Percentiles rank a stretch among this genome's conserved stretches.
These are phyloP conservation scores for Yamagishiella unicocca DNA, from an alignment of 139 green algal genomes.

Conservation along the genomic window DNA sequence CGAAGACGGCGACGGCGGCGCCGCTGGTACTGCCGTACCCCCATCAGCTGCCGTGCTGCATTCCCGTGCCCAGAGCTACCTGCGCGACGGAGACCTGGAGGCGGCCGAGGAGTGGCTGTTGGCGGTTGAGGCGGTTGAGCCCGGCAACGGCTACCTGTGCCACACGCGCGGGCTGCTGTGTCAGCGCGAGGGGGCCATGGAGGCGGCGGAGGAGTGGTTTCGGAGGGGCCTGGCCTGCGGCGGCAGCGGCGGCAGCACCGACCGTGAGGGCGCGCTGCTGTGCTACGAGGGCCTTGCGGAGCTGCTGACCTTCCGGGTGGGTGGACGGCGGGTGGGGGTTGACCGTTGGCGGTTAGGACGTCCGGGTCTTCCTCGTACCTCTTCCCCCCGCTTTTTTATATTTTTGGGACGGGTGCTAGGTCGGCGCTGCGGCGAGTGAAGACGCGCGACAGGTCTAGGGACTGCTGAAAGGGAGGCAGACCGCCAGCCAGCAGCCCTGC, in stretches of 20 bases:
- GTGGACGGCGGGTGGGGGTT: no score
- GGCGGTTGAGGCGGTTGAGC: slow-evolving; percentile 54
- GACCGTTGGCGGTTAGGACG: no score
- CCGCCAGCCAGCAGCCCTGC: no score
- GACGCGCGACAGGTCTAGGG: no score
- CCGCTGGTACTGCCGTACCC: no score
- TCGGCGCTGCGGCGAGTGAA: no score
- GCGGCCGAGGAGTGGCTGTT: slow-evolving; percentile 55
- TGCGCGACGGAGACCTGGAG: slow-evolving; percentile 38
- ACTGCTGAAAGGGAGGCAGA: no score
- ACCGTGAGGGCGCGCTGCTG: slow-evolving; percentile 60
- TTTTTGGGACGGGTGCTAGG: no score
- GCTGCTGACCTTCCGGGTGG: slow-evolving; percentile 66
- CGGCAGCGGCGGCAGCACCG: no score
- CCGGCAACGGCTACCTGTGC: slow-evolving; percentile 66
- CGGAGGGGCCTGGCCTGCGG: slow-evolving; percentile 42
- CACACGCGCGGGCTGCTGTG: slow-evolving; percentile 67
- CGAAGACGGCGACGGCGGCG: background rate
- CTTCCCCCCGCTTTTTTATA: no score
- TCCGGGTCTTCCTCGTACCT: no score
- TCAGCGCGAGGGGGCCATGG: slow-evolving; percentile 65
- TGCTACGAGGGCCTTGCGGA: slow-evolving; percentile 74
- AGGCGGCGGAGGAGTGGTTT: slow-evolving; percentile 58
- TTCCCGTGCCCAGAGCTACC: slow-evolving; percentile 28
- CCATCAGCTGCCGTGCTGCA: slow-evolving; percentile 28